phyloP scores from a whole-genome alignment of 208 protist genomes.

The Leishmania aethiopica region DNA sequence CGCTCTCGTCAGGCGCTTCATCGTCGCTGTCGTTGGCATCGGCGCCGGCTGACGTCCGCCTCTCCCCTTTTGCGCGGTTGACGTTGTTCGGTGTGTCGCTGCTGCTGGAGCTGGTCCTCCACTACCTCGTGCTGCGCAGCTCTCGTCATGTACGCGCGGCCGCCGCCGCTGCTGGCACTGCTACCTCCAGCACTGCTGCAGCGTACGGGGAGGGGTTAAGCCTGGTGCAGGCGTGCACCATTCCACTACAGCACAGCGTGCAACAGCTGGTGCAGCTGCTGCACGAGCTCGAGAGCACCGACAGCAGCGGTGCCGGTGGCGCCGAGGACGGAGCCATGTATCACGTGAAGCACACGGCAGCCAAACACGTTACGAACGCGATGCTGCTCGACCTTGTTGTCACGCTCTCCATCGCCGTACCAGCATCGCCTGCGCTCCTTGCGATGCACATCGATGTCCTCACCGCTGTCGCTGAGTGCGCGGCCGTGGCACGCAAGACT shows the following conservation, averaged over 20 bases:
- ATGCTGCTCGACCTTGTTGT: constrained; percentile 64
- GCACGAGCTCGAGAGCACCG: constrained; percentile 17
- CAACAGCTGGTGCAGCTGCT: constrained; percentile 41
- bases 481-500: constrained; percentile 41
- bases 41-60: constrained; percentile 30
- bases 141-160: constrained; percentile 12
- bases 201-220: neutral
- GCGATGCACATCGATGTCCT: constrained; percentile 51
- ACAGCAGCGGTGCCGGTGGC: neutral
- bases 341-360: constrained; percentile 54
- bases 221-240: constrained; percentile 26
- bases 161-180: neutral
- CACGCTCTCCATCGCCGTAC: constrained; percentile 50
- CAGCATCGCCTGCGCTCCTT: constrained; percentile 32
- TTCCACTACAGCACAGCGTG: constrained; percentile 32
- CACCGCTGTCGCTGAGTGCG: constrained; percentile 58
- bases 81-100: constrained; percentile 33
- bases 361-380: constrained; percentile 49
- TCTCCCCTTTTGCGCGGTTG: constrained; percentile 28
- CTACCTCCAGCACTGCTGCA: neutral
- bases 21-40: constrained; percentile 1
- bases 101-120: constrained; percentile 31
- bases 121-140: constrained; percentile 34
- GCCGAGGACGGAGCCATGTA: constrained; percentile 15
- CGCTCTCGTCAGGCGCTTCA: neutral